phyloP scores from a whole-genome alignment of 176 grass and related monocot species.

The Oryza nivara region DNA sequence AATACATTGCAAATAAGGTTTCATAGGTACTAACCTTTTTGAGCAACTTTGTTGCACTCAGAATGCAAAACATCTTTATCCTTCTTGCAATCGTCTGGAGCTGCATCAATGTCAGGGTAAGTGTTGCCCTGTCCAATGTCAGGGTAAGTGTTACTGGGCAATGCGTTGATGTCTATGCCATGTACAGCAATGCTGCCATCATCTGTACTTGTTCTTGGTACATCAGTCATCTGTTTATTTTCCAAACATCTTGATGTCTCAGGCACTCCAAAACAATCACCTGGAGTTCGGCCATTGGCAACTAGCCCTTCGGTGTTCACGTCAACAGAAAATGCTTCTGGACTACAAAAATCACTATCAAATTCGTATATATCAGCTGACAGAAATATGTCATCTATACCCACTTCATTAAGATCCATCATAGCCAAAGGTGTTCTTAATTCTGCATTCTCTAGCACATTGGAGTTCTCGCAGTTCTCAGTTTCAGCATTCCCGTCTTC shows the following conservation, averaged over 20 bases:
- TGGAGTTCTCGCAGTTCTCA: background rate
- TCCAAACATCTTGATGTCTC: background rate
- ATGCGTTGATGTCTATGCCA: slow-evolving; percentile 23
- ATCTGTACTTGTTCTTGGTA: background rate
- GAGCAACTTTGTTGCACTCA: background rate
- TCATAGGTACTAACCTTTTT: slow-evolving; percentile 26
- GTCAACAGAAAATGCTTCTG: slow-evolving; percentile 27
- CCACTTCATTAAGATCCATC: slow-evolving; percentile 44
- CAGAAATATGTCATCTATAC: slow-evolving; percentile 44
- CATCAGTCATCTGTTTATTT: slow-evolving; percentile 30
- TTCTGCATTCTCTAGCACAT: slow-evolving; percentile 1
- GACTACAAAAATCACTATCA: slow-evolving; percentile 15
- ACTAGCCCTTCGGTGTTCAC: background rate
- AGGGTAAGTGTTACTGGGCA: background rate
- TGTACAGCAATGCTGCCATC: background rate
- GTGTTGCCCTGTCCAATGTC: background rate
- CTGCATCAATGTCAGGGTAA: background rate
- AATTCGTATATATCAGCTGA: slow-evolving; percentile 51
- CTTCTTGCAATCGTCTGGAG: background rate
- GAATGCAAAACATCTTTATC: background rate
- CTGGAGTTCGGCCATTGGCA: background rate
- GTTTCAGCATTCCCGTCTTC: slow-evolving; percentile 6
- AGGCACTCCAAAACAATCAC: background rate
- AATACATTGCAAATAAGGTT: background rate
- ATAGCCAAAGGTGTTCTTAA: slow-evolving; percentile 23